Percentiles rank a stretch among this genome's conserved stretches.
phyloP scores from a whole-genome alignment of 106 monocot species.

The Xerophyta viscosa region DNA sequence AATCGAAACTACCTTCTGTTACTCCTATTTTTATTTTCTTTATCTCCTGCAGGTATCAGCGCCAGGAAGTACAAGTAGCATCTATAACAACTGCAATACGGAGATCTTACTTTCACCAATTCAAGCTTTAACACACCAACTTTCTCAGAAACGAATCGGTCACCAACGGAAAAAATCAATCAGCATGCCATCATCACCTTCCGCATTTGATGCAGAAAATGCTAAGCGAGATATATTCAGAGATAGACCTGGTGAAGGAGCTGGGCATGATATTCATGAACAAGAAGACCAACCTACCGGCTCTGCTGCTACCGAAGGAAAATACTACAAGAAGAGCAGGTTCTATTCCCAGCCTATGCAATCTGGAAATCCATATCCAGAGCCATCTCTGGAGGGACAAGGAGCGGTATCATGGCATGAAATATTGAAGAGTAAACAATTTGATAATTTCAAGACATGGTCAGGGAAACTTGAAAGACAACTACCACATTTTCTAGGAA shows the following conservation, averaged over 20 bases:
- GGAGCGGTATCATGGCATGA: slow-evolving; percentile 6
- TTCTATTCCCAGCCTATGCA: slow-evolving; percentile 24
- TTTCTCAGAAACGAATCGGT: no score
- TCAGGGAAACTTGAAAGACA: slow-evolving; percentile 36
- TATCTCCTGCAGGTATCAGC: no score
- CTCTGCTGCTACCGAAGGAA: neutral
- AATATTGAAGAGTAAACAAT: slow-evolving; percentile 23
- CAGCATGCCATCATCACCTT: slow-evolving; percentile 23
- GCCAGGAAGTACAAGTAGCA: no score
- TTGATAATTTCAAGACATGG: slow-evolving; percentile 43
- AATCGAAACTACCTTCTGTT: no score
- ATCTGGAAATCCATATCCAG: neutral
- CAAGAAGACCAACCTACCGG: neutral
- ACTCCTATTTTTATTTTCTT: no score
- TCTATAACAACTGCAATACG: no score
- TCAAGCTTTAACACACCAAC: no score
- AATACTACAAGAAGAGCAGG: neutral
- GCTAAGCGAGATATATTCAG: slow-evolving; percentile 1
- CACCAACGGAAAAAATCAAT: slow-evolving; percentile 15
- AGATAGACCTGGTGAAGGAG: neutral
- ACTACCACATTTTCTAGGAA: slow-evolving; percentile 27
- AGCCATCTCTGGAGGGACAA: neutral
- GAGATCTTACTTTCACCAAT: no score
- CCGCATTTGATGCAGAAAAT: slow-evolving; percentile 5
- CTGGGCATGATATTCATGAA: neutral